Evolutionary conservation across 768 basidiomycete genomes (phyloP).

Genomic region (Ramaria sp.): DNA sequence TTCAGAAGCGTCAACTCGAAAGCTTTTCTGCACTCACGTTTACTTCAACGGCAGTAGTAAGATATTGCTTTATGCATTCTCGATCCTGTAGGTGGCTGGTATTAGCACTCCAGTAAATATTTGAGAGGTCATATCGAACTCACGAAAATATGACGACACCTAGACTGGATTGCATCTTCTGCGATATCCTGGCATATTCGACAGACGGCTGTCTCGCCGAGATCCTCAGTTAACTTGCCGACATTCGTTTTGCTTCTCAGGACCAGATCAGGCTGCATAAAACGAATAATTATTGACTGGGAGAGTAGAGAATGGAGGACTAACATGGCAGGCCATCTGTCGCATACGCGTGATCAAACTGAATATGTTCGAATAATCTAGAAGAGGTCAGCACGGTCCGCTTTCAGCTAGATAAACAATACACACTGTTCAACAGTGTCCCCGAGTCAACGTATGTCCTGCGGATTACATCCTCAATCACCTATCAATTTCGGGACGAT

Average conservation of each 20-base stretch:
- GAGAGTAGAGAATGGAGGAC: neutral
- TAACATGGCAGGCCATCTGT: constrained; percentile 78
- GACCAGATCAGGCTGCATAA: constrained; percentile 70
- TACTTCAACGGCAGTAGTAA: constrained; percentile 61
- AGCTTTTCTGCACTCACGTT: constrained; percentile 30
- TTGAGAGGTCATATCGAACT: neutral
- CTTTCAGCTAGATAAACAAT: constrained; percentile 2
- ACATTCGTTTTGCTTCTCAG: constrained; percentile 77
- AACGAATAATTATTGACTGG: neutral
- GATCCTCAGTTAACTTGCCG: constrained; percentile 46
- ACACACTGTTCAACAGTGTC: constrained; percentile 85
- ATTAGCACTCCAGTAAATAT: neutral
- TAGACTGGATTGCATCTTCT: constrained; percentile 92
- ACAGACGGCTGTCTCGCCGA: constrained; percentile 75
- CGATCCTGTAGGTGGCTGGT: constrained; percentile 40
- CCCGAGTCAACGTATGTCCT: constrained; percentile 83
- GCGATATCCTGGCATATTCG: constrained; percentile 94
- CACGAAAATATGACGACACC: constrained; percentile 82
- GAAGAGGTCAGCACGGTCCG: neutral
- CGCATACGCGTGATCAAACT: constrained; percentile 91
- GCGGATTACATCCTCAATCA: neutral
- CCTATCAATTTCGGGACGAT: neutral
- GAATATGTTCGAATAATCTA: constrained; percentile 87
- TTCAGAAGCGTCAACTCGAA: neutral
- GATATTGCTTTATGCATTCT: constrained; percentile 90